Evolutionary conservation across 208 protist genomes (phyloP).

Genomic region (Crithidia thermophila): DNA sequence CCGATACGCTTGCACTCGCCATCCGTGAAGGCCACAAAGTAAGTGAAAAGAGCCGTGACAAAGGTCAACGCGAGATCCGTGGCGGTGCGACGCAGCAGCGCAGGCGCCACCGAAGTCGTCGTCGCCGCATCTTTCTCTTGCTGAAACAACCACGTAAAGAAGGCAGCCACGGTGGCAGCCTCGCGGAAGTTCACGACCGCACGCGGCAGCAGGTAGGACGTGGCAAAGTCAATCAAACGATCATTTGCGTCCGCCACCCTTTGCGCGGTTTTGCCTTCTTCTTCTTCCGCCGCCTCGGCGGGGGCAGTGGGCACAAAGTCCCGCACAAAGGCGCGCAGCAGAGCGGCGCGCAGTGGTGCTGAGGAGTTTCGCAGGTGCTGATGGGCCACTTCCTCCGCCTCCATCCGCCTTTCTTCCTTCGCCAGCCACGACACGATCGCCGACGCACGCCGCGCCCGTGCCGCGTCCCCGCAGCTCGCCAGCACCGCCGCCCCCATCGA

Average conservation of each 20-base stretch:
- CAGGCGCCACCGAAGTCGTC: neutral
- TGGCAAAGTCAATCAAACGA: constrained; percentile 38
- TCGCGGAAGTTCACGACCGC: constrained; percentile 73
- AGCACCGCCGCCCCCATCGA: neutral
- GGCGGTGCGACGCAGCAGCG: constrained; percentile 6
- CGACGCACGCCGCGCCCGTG: neutral
- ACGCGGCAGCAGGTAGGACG: constrained; percentile 68
- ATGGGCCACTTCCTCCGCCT: constrained; percentile 52
- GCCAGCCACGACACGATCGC: constrained; percentile 34
- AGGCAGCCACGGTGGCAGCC: constrained; percentile 57
- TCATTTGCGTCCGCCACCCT: constrained; percentile 17
- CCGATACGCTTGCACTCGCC: constrained; percentile 76
- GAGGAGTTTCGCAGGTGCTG: constrained; percentile 25
- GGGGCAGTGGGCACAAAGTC: constrained; percentile 5
- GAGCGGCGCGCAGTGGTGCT: constrained; percentile 1
- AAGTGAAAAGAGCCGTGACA: constrained; percentile 50
- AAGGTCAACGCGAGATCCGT: constrained; percentile 57
- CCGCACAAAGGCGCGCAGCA: constrained; percentile 4
- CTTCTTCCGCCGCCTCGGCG: neutral
- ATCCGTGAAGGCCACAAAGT: constrained; percentile 77
- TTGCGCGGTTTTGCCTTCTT: no score
- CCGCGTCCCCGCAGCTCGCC: neutral
- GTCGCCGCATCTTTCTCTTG: constrained; percentile 4
- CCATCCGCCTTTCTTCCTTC: constrained; percentile 33
- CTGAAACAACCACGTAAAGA: constrained; percentile 54